Evolutionary conservation across 768 basidiomycete genomes (phyloP).

Genomic region (Collybia sordida): DNA sequence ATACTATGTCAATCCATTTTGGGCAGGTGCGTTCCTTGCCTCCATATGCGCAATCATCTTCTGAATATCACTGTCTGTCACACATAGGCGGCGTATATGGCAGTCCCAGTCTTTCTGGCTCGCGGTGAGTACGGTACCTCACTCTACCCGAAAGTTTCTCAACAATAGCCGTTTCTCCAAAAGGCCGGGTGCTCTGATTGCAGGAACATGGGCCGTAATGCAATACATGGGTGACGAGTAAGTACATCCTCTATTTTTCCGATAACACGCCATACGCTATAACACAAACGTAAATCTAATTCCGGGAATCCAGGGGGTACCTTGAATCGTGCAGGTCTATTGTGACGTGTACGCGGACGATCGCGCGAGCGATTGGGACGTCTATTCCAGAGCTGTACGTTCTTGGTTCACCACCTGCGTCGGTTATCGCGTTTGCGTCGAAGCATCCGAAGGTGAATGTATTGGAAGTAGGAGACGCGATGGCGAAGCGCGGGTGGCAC

Average conservation of each 20-base stretch:
- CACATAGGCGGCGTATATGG: conserved; percentile 80
- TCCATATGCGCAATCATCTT: neutral
- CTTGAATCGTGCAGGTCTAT: conserved; percentile 82
- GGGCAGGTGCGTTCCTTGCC: conserved; percentile 56
- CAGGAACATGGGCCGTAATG: conserved; percentile 96
- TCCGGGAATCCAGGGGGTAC: conserved; percentile 66
- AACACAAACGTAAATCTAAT: neutral
- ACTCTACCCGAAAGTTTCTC: neutral
- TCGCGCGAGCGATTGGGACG: conserved; percentile 62
- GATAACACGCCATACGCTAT: conserved; percentile 3
- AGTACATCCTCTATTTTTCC: conserved; percentile 24
- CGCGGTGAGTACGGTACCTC: conserved; percentile 54
- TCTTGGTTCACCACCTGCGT: conserved; percentile 86
- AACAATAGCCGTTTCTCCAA: neutral
- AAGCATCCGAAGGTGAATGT: conserved; percentile 62
- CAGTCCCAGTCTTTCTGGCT: conserved; percentile 87
- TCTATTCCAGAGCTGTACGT: conserved; percentile 85
- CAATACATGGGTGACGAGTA: conserved; percentile 88
- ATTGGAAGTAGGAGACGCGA: conserved; percentile 88
- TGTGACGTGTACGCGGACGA: conserved; percentile 68
- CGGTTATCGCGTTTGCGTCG: conserved; percentile 87
- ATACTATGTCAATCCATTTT: conserved; percentile 82
- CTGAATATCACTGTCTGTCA: neutral
- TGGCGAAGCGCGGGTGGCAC: conserved; percentile 89
- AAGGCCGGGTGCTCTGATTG: conserved; percentile 92